Evolutionary conservation across 169 alveolate species (phyloP), one percentile per base, ranked within the genome.

Genomic region (Cryptosporidium viatorum): DNA sequence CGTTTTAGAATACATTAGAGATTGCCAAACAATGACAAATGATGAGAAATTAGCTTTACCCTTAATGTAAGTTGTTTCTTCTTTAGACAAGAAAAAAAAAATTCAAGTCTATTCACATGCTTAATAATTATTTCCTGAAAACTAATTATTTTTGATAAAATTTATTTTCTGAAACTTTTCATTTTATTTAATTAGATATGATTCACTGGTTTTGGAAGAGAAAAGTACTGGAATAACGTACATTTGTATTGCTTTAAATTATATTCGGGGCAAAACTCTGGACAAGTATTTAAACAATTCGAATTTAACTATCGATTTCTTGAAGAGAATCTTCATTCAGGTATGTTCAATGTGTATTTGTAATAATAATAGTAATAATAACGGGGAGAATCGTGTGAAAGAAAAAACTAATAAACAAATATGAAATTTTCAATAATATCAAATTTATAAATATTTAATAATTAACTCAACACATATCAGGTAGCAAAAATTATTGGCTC

Each of bases 161-260:
- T 12, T 7, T 48, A 48, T 48, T 48, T 48, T 14, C 21, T 48
- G 14, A 14, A 48, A 48, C 55, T 4, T 12, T 52, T 52, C 31
- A 33, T 0, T 73, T 41, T 21, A 8, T 58, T 5, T 26, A 1
- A 26, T 43, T 62, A 80, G 89, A 26, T 45, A 80, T 45, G 89
- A 80, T 62, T 37, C 80, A 16, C 33, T 80, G 10, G 75, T 80
- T 16, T 21, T 80, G 10, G 48, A 62, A 41, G 89, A 80, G 18
- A 65, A 21, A n/a, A 35, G 62, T 4, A 65, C 65, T 7, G 26
- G 26, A 16, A 39, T 35, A n/a, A 73, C 26, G 14, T 62, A 80
- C 43, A 65, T 80, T 43, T 62, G 80, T 62, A 26, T 80, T 80
- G 89, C 75, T 41, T n/a, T 80, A 26, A 41, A 80, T 6, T 65